phyloP scores from a whole-genome alignment of 371 early-diverging fungal species.

The Dichotomocladium elegans region DNA sequence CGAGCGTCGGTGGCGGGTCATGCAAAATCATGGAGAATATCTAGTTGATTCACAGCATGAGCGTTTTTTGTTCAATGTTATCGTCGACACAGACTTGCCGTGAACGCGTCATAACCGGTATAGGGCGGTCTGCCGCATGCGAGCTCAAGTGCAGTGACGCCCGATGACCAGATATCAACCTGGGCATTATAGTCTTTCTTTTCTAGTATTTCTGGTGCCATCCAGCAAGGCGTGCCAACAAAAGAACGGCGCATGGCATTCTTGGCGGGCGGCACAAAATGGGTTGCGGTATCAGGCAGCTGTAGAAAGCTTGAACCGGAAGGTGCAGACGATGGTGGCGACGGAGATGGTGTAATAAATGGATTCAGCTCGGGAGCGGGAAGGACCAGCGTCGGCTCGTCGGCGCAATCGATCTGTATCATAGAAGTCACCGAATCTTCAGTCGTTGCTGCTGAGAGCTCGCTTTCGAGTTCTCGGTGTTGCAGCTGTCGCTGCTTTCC shows the following conservation, averaged over 20 bases:
- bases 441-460: background rate
- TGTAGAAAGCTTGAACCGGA: too few relatives aligned
- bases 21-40: slow-evolving; percentile 34
- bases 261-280: slow-evolving; percentile 8
- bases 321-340: too few relatives aligned
- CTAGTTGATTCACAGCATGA: slow-evolving; percentile 9
- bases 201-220: slow-evolving; percentile 88
- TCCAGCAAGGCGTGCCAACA: slow-evolving; percentile 89
- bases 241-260: slow-evolving; percentile 38
- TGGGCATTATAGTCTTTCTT: slow-evolving; percentile 71
- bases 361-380: too few relatives aligned
- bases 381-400: too few relatives aligned
- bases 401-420: too few relatives aligned
- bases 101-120: slow-evolving; percentile 84
- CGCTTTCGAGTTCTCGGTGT: background rate
- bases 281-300: too few relatives aligned
- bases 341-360: too few relatives aligned
- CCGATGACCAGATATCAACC: slow-evolving; percentile 89
- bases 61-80: background rate
- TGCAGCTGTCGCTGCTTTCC: background rate
- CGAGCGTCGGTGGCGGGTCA: slow-evolving; percentile 30
- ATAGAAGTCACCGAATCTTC: background rate
- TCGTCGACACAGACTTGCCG: slow-evolving; percentile 26
- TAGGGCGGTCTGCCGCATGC: slow-evolving; percentile 93
- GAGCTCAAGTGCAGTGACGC: slow-evolving; percentile 94